These are phyloP conservation scores for Mucor irregularis DNA, from an alignment of 371 early-diverging fungal species.

Conservation along the genomic window DNA sequence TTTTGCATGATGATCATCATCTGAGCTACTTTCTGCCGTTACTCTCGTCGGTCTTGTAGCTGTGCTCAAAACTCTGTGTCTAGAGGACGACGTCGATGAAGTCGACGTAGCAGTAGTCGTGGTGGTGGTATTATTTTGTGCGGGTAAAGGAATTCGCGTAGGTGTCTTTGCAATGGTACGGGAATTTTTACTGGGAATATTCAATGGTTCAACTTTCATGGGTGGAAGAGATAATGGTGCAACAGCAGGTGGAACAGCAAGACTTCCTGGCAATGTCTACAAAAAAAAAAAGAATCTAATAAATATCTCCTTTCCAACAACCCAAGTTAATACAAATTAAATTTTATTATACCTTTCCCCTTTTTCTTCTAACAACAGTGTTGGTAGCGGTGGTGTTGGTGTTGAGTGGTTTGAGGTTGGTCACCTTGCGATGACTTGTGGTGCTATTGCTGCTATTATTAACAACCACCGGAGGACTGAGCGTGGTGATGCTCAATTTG, in stretches of 20 bases:
- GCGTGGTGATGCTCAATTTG: constrained; percentile 25
- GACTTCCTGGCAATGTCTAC: constrained; percentile 49
- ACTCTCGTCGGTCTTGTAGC: neutral
- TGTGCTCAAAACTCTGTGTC: neutral
- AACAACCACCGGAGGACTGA: neutral
- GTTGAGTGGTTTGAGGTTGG: neutral
- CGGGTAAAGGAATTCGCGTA: constrained; percentile 28
- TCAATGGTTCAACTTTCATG: constrained; percentile 48
- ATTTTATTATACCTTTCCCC: constrained; percentile 43
- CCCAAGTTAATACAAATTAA: constrained; percentile 1
- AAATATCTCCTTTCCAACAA: neutral
- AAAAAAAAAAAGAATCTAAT: neutral
- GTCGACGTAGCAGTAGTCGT: neutral
- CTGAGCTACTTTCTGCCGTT: constrained; percentile 6
- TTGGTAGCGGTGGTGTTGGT: neutral
- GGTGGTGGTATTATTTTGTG: neutral
- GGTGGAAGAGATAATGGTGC: constrained; percentile 46
- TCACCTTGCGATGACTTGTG: too few relatives aligned
- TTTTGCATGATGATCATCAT: constrained; percentile 8
- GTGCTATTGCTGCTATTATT: neutral
- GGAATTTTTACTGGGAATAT: constrained; percentile 11
- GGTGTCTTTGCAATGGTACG: constrained; percentile 26
- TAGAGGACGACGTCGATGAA: neutral
- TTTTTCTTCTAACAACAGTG: constrained; percentile 26
- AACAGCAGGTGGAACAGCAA: constrained; percentile 36